These are phyloP conservation scores for Kazachstania sp. DNA, from an alignment of 1,139 yeast genomes.

Conservation along the genomic window DNA sequence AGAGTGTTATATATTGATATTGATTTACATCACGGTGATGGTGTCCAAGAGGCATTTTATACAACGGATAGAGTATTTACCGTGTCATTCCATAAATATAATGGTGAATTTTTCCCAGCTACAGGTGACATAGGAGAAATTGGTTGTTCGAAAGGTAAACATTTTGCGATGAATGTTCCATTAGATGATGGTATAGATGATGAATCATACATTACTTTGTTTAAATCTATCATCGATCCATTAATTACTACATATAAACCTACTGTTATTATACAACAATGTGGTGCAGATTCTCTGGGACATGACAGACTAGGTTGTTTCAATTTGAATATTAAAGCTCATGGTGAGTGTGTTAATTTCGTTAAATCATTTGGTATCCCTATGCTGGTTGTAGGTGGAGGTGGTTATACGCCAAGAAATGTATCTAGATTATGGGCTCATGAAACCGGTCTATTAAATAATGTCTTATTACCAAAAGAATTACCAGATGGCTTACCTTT, in stretches of 20 bases:
- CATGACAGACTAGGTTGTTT: slow-evolving; percentile 92
- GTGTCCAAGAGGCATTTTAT: slow-evolving; percentile 95
- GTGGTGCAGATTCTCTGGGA: slow-evolving; percentile 95
- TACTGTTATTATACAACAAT: slow-evolving; percentile 86
- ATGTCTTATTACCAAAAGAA: slow-evolving; percentile 63
- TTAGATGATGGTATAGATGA: slow-evolving; percentile 93
- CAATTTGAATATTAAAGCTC: slow-evolving; percentile 82
- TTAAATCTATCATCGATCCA: slow-evolving; percentile 83
- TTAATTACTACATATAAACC: slow-evolving; percentile 77
- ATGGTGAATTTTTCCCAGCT: slow-evolving; percentile 94
- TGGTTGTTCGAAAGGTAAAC: slow-evolving; percentile 81
- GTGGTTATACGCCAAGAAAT: slow-evolving; percentile 94
- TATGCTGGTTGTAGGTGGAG: slow-evolving; percentile 89
- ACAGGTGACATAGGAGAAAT: slow-evolving; percentile 84
- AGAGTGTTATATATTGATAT: slow-evolving; percentile 90
- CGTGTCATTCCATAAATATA: slow-evolving; percentile 86
- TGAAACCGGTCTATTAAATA: slow-evolving; percentile 82
- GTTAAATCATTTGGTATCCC: slow-evolving; percentile 84
- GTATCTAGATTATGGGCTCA: slow-evolving; percentile 93
- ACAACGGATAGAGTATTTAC: slow-evolving; percentile 95
- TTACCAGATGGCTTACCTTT: slow-evolving; percentile 78
- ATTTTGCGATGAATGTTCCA: slow-evolving; percentile 88
- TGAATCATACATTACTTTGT: slow-evolving; percentile 69
- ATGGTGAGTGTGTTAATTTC: slow-evolving; percentile 88
- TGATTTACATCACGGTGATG: slow-evolving; percentile 96